Base-by-base conservation (phyloP, 139 green algal species). In the Chlamydomonas schloesseri region DNA sequence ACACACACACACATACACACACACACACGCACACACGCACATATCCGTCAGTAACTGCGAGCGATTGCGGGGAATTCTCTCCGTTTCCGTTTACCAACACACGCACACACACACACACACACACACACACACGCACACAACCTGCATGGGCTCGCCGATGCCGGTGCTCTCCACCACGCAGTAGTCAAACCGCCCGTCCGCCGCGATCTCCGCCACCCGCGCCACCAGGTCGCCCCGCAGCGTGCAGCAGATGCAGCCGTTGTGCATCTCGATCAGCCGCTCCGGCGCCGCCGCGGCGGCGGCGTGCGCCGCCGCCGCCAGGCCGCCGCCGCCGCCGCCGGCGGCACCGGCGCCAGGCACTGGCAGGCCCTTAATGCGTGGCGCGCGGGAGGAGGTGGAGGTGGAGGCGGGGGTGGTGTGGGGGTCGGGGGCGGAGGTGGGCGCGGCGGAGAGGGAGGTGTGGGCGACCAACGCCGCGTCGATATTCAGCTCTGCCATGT, bases 201-300 rank as follows among this genome's bases (percentile, higher is more conserved):
- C 37, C 11, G 91, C 92, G 69, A 98, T 87, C 20, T 73, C 47
- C 18, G 87, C 81, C 37, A 98, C 81, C 65, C 93, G 89, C 73
- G 91, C 67, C 37, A 98, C 78, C 42, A 98, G 89, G 84, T 98
- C 95, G 8, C 92, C 90, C 0, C 93, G 82, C 65, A 98, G 88
- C 42, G 94, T 97, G 89, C 96, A 98, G 91, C 96, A 98, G 84
- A 98, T 96, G 93, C 96, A 98, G 18, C 96, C 96, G 89, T 98
- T 98, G 67, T 91, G 84, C 62, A 93, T 62, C 87, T 96, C 87
- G 9, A 97, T 88, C 28, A 97, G 58, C 67, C 83, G 75, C 68
- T 94, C 91, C 65, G 91, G 86, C 0, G 88, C 72, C 73, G 82
- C 42, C 53, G 86, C 72, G 24, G 67, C 14, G 67, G 15, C 10